Conservation (phyloP, 1,284 basidiomycete genomes). For the Ganoderma sinense region DNA sequence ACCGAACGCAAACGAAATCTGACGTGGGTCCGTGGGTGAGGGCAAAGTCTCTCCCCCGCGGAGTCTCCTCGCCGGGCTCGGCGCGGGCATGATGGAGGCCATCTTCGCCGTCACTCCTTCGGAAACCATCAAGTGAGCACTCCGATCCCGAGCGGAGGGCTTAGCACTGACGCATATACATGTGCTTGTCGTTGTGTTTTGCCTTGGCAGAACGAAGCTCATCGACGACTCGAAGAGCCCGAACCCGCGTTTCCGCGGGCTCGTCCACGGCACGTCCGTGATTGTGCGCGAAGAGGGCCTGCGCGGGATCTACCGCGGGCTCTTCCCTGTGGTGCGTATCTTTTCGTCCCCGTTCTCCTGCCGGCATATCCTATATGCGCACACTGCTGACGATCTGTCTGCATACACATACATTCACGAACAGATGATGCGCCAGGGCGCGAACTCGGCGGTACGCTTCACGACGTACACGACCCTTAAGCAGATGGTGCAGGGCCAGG, state of each 20-base stretch:
- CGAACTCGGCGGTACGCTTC: slow-evolving; percentile 97
- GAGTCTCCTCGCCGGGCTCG: slow-evolving; percentile 90
- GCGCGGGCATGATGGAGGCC: slow-evolving; percentile 95
- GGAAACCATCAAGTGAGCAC: slow-evolving; percentile 93
- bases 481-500: slow-evolving; percentile 88
- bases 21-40: slow-evolving; percentile 48
- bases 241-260: slow-evolving; percentile 87
- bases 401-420: slow-evolving; percentile 40
- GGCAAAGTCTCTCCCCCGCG: slow-evolving; percentile 89
- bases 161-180: not conserved
- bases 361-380: not conserved
- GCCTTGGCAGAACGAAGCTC: slow-evolving; percentile 84
- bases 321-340: slow-evolving; percentile 88
- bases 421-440: slow-evolving; percentile 97
- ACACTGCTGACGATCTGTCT: not conserved
- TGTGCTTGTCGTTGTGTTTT: not conserved
- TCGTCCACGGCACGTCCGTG: slow-evolving; percentile 84
- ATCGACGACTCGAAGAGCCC: slow-evolving; percentile 93
- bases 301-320: slow-evolving; percentile 86
- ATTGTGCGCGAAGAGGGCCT: slow-evolving; percentile 90
- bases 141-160: not conserved
- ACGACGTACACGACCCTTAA: slow-evolving; percentile 95
- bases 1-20: slow-evolving; percentile 5
- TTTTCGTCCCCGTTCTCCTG: not conserved
- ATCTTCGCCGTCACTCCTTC: slow-evolving; percentile 96